These are phyloP conservation scores for Crithidia fasciculata DNA, from an alignment of 208 protist species.

Conservation along the genomic window DNA sequence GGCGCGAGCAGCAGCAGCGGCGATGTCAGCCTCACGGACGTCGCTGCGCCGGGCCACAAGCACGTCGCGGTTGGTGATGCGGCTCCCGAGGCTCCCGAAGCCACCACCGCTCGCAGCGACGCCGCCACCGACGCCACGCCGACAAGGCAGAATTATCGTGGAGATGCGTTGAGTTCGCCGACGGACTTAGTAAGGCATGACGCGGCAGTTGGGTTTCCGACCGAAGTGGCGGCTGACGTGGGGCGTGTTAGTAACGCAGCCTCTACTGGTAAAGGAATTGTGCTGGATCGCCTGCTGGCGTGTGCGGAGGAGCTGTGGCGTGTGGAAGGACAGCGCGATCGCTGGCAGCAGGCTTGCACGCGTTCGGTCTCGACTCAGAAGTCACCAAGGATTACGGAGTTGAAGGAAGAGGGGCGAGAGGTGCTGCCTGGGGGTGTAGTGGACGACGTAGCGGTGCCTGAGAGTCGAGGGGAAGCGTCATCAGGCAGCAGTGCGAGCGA, in stretches of 20 bases:
- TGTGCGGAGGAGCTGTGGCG: background rate
- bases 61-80: too few species aligned
- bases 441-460: too few species aligned
- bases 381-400: background rate
- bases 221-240: background rate
- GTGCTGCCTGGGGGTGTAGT: too few species aligned
- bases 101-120: background rate
- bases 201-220: background rate
- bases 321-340: background rate
- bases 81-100: background rate
- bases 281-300: background rate
- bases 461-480: too few species aligned
- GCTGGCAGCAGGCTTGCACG: constrained; percentile 5
- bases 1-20: constrained; percentile 3
- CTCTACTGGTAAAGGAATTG: too few species aligned
- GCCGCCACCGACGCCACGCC: background rate
- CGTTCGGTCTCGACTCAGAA: background rate
- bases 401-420: too few species aligned
- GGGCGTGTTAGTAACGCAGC: background rate
- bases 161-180: too few species aligned
- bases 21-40: constrained; percentile 7
- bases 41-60: background rate
- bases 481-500: too few species aligned
- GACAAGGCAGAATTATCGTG: too few species aligned
- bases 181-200: too few species aligned